phyloP scores from a whole-genome alignment of 768 basidiomycete genomes.

The Trichaptum fuscoviolaceum region DNA sequence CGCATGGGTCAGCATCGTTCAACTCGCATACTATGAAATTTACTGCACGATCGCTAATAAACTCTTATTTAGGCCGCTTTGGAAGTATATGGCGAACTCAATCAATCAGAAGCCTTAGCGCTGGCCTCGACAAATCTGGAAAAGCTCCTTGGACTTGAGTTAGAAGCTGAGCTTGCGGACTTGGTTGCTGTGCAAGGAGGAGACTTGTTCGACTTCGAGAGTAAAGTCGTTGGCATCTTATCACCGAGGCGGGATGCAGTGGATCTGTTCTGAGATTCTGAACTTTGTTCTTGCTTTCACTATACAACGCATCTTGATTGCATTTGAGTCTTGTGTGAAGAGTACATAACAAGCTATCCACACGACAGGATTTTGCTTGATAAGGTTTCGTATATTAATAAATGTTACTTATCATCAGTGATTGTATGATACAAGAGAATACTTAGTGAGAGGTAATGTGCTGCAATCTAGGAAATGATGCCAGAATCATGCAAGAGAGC shows the following conservation, averaged over 20 bases:
- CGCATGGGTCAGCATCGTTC: slow-evolving; percentile 63
- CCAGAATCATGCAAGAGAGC: background rate
- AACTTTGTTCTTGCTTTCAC: background rate
- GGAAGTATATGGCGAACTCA: slow-evolving; percentile 32
- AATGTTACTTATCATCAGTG: background rate
- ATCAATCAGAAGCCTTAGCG: slow-evolving; percentile 43
- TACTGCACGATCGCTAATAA: too few relatives aligned
- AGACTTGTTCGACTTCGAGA: slow-evolving; percentile 30
- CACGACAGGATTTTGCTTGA: background rate
- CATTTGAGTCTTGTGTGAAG: too few relatives aligned
- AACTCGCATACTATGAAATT: too few relatives aligned
- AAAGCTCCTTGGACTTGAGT: slow-evolving; percentile 37
- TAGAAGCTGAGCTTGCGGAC: slow-evolving; percentile 24
- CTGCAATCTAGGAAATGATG: background rate
- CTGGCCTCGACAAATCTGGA: slow-evolving; percentile 53
- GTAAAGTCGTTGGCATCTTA: slow-evolving; percentile 35
- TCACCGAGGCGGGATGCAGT: slow-evolving; percentile 18
- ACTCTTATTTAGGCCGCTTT: slow-evolving; percentile 31
- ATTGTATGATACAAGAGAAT: background rate
- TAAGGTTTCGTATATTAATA: background rate
- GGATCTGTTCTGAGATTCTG: slow-evolving; percentile 4
- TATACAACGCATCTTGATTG: too few relatives aligned
- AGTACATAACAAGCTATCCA: too few relatives aligned
- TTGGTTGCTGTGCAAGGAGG: slow-evolving; percentile 35
- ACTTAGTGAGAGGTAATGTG: background rate